phyloP scores from a whole-genome alignment of 805 yeast genomes.

The Ogataea philodendri region DNA sequence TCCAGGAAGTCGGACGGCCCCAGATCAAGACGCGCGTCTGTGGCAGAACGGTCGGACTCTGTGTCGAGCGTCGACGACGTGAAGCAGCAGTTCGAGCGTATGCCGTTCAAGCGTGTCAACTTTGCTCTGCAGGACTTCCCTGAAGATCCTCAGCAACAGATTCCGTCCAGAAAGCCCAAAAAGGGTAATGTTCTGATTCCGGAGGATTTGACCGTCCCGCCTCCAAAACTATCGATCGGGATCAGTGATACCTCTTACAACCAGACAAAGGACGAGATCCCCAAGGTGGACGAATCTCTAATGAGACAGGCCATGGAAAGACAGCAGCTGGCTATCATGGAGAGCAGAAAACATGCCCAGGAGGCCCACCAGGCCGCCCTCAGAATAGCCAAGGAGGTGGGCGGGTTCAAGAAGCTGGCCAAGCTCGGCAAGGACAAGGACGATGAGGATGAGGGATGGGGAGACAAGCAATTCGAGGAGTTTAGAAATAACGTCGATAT shows the following conservation, averaged over 20 bases:
- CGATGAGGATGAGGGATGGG: constrained; percentile 29
- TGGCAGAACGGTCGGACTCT: constrained; percentile 1
- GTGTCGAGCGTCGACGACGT: constrained; percentile 8
- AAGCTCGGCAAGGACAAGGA: constrained; percentile 25
- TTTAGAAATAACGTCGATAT: constrained; percentile 42
- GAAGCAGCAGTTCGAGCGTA: constrained; percentile 24
- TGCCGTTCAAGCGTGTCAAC: constrained; percentile 44
- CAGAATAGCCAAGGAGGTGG: constrained; percentile 65
- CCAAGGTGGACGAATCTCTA: constrained; percentile 44
- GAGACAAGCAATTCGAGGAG: constrained; percentile 14
- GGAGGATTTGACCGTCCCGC: constrained; percentile 62
- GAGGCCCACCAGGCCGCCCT: constrained; percentile 75
- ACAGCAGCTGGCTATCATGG: constrained; percentile 51
- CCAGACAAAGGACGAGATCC: constrained; percentile 27
- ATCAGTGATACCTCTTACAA: constrained; percentile 50
- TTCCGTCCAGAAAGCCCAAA: constrained; percentile 54
- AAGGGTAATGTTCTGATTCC: constrained; percentile 59
- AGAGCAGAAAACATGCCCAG: constrained; percentile 68
- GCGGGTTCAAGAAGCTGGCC: constrained; percentile 38
- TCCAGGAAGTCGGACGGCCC: not conserved
- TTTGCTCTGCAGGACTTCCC: constrained; percentile 49
- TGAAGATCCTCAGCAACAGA: constrained; percentile 60
- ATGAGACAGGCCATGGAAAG: constrained; percentile 57
- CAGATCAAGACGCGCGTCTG: constrained; percentile 4
- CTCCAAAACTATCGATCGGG: constrained; percentile 65